Base-by-base conservation (phyloP, 75 land plant species). In the Sequoiadendron giganteum region DNA sequence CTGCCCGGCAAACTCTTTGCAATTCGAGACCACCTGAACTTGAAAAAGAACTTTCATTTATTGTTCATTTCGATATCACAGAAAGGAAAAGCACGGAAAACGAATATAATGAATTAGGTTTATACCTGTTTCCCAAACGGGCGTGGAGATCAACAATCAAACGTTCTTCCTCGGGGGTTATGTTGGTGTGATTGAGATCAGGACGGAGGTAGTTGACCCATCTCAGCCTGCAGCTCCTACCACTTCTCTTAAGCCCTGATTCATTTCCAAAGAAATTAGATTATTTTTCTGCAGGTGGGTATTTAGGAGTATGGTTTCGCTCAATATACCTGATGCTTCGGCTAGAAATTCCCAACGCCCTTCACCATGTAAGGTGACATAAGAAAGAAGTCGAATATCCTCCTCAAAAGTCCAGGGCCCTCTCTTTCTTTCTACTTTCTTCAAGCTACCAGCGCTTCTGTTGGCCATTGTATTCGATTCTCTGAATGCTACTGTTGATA, bases 191-290 rank as follows among this genome's bases (percentile, higher is more conserved):
- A 52, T 52, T 52, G 55, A 52, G 55, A 52, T 52, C 55, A 13
- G 55, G 55, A 52, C 55, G 13, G 13, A 52, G 55, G 16, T 52
- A 52, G 87, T 96, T 96, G 1, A 96, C 94, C 98, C 98, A 96
- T 49, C 98, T 90, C 55, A 96, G 89, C 0, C 98, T 91, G 84
- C 98, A 96, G 88, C 98, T 96, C 91, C 95, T 96, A 52, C 98
- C 98, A 89, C 95, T 94, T 13, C 98, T 93, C 5, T 61, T 88
- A 77, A 96, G 86, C 6, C 97, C 97, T 28, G 97, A 19, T 39
- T 2, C 19, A 21, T 80, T 19, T 19, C 16, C 30, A 25, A 80
- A 52, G 2, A 52, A 52, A 21, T 25, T 28, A 68, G 6, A 68
- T 3, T 28, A 28, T 3, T 28, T 0, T 68, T 6, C 52, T 65